These are phyloP conservation scores for Penicillium waksmanii DNA, from an alignment of 495 filamentous ascomycete genomes.

Conservation along the genomic window DNA sequence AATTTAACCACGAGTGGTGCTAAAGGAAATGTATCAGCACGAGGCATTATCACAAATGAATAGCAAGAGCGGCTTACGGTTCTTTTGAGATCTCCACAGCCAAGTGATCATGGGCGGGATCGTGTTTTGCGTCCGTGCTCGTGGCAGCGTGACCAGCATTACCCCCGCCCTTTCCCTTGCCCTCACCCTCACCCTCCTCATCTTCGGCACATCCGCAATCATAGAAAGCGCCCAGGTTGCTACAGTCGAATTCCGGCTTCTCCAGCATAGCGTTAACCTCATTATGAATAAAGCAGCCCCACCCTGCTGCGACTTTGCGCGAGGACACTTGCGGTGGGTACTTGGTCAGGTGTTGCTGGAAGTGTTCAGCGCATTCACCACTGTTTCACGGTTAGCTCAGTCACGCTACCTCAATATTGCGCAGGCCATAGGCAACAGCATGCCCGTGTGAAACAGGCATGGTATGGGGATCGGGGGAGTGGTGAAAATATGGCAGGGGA, in stretches of 20 bases:
- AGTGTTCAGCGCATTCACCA: slow-evolving; percentile 92
- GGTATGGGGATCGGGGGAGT: not conserved
- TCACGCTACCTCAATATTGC: not conserved
- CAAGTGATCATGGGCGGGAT: slow-evolving; percentile 21
- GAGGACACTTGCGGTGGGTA: slow-evolving; percentile 92
- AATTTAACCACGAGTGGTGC: slow-evolving; percentile 1
- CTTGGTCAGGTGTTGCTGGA: slow-evolving; percentile 76
- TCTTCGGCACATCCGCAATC: slow-evolving; percentile 94
- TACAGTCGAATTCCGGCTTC: slow-evolving; percentile 86
- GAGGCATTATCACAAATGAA: slow-evolving; percentile 1
- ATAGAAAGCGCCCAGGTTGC: slow-evolving; percentile 87
- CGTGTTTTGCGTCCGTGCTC: slow-evolving; percentile 11
- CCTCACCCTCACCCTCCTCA: slow-evolving; percentile 35
- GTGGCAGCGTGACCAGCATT: slow-evolving; percentile 8
- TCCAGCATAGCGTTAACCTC: slow-evolving; percentile 85
- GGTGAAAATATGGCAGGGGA: not conserved
- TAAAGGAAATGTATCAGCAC: slow-evolving; percentile 3
- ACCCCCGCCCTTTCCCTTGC: slow-evolving; percentile 12
- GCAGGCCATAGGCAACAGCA: not conserved
- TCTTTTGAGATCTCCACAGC: slow-evolving; percentile 49
- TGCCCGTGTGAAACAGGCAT: not conserved
- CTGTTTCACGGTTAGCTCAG: slow-evolving; percentile 47
- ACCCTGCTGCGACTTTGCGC: slow-evolving; percentile 80
- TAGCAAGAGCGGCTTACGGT: slow-evolving; percentile 32
- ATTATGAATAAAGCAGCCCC: slow-evolving; percentile 96